Base-by-base conservation (phyloP, 1,284 basidiomycete genomes). In the Ceratobasidium sp. region DNA sequence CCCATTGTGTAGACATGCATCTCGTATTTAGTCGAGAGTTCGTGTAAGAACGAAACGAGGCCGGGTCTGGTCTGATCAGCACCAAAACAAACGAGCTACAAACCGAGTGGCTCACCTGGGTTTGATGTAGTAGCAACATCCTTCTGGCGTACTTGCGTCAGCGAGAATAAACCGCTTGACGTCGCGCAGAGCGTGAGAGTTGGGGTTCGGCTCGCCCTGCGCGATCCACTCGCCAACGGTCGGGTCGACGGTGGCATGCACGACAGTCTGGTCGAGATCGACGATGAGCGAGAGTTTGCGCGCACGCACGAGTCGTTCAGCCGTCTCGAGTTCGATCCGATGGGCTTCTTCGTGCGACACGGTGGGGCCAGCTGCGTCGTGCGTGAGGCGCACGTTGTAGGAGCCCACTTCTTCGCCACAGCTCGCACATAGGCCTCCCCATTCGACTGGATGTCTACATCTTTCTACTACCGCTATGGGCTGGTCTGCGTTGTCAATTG, bases 1-100 rank as follows among this genome's bases (percentile, higher is more conserved):
- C 97, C 97, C 96, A 99, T 99, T 31, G 97, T 99, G 84, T 99
- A 99, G 64, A 99, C 96, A 83, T 99, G 97, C 93, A 99, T 95
- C 84, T 99, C 96, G 83, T 98, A 99, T 80, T 93, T 91, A 73
- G 87, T 84, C 56, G 93, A 89, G 78, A 94, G 88, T 57, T 88
- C 85, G 75, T 86, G 83, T 65, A 99, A 86, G 81, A 99, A 98
- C 54, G 89, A 85, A 59, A 87, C 83, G 82, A 96, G 89, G n/a
- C 96, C 95, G 0, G 97, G 97, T 78, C 97, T 97, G 78, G 62
- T 75, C 75, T 69, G 60, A 78, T 75, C 75, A 48, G 69, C 17
- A 48, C n/a, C 17, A 48, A 41, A 22, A 8, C 22, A n/a, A n/a
- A 48, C 27, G 45, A 48, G 8, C 14, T 19, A 57, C 56, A 63